Evolutionary conservation across 2,329 filamentous ascomycete genomes (phyloP).

Genomic region (Capronia epimyces): DNA sequence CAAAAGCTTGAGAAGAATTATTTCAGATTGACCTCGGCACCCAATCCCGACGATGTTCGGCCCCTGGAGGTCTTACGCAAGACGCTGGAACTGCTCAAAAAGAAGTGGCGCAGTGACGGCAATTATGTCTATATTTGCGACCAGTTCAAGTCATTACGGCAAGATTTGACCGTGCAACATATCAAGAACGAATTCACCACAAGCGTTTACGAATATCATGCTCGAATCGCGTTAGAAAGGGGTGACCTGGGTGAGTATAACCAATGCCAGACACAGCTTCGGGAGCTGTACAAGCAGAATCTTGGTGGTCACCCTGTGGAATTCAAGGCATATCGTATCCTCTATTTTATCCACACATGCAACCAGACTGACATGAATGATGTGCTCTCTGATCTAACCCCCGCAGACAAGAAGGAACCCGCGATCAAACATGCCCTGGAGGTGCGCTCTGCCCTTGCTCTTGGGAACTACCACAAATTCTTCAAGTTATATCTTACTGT

Average conservation of each 20-base stretch:
- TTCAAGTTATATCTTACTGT: constrained; percentile 93
- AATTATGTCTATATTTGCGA: constrained; percentile 98
- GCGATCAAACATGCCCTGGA: constrained; percentile 86
- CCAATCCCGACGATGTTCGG: constrained; percentile 81
- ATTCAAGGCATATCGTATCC: constrained; percentile 98
- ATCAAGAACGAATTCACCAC: constrained; percentile 97
- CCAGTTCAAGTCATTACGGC: constrained; percentile 96
- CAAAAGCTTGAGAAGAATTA: constrained; percentile 86
- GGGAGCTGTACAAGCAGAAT: constrained; percentile 80
- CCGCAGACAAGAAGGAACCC: constrained; percentile 82
- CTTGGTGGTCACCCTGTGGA: constrained; percentile 86
- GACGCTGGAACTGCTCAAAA: constrained; percentile 81
- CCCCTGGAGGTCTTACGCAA: constrained; percentile 73
- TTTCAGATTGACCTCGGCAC: constrained; percentile 84
- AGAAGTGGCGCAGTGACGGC: constrained; percentile 87
- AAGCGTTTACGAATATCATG: constrained; percentile 93
- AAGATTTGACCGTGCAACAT: constrained; percentile 96
- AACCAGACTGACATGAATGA: constrained; percentile 98
- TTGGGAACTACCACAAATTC: constrained; percentile 96
- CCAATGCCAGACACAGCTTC: constrained; percentile 97
- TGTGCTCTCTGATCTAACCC: constrained; percentile 95
- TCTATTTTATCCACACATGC: constrained; percentile 98
- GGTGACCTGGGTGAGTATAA: constrained; percentile 99
- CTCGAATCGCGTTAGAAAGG: constrained; percentile 94
- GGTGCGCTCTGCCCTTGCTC: constrained; percentile 82